phyloP scores from a whole-genome alignment of 2,329 filamentous ascomycete species.

The Colletotrichum graminicola region DNA sequence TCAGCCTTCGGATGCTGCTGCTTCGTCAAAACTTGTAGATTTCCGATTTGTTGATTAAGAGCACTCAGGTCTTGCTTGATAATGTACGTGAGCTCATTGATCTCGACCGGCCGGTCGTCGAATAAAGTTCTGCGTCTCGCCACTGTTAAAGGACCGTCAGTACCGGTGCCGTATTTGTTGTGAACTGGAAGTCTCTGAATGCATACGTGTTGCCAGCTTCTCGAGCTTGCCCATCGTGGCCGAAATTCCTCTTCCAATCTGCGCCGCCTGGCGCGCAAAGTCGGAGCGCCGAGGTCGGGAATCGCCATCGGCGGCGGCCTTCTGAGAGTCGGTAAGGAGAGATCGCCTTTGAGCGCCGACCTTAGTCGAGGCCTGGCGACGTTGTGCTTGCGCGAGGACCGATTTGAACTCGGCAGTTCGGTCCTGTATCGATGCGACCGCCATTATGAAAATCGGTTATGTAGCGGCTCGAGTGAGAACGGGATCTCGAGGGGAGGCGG shows the following conservation, averaged over 20 bases:
- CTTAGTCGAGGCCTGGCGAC: conserved; percentile 81
- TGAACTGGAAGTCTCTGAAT: neutral
- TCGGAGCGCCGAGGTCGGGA: conserved; percentile 78
- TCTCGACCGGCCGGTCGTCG: conserved; percentile 95
- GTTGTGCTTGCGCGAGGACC: conserved; percentile 88
- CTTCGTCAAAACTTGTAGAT: conserved; percentile 81
- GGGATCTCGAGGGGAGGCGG: neutral
- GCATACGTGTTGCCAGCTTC: conserved; percentile 84
- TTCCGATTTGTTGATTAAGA: conserved; percentile 86
- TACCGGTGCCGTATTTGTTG: neutral
- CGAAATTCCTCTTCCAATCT: conserved; percentile 92
- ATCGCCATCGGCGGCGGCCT: conserved; percentile 69
- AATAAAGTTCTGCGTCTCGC: conserved; percentile 98
- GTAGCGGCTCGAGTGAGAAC: no score
- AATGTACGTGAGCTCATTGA: conserved; percentile 90
- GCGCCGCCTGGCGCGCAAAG: conserved; percentile 90
- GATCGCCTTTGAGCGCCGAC: conserved; percentile 83
- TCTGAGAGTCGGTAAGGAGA: conserved; percentile 80
- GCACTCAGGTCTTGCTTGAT: conserved; percentile 96
- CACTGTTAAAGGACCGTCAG: conserved; percentile 62
- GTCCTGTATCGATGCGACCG: conserved; percentile 88
- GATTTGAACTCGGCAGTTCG: conserved; percentile 95
- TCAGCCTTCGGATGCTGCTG: conserved; percentile 79
- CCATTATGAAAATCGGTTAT: conserved; percentile 59
- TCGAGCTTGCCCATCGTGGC: conserved; percentile 95